A percentile compares a stretch with the other conserved stretches of the same genome.
These are phyloP conservation scores for Leccinum incarnatum DNA, from an alignment of 768 basidiomycete genomes.

Conservation along the genomic window DNA sequence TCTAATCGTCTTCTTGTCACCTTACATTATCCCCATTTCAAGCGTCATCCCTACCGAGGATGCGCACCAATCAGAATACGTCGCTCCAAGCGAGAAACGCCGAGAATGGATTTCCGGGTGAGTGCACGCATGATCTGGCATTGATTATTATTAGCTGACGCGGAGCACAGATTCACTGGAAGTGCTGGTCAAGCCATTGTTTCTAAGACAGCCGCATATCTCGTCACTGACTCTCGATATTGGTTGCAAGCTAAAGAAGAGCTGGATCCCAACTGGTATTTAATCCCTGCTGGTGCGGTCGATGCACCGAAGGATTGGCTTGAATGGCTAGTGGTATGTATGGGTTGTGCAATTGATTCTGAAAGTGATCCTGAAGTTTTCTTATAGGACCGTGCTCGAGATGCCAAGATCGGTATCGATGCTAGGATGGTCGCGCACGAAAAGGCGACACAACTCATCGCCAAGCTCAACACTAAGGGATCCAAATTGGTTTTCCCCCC, in stretches of 20 bases:
- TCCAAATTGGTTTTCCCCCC: slow-evolving; percentile 78
- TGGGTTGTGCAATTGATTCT: slow-evolving; percentile 4
- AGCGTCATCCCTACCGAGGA: slow-evolving; percentile 80
- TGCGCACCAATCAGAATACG: slow-evolving; percentile 82
- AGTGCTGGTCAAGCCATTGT: slow-evolving; percentile 72
- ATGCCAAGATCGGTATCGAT: slow-evolving; percentile 73
- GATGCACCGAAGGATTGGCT: slow-evolving; percentile 70
- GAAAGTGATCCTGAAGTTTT: slow-evolving; percentile 5
- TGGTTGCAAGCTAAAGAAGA: slow-evolving; percentile 76
- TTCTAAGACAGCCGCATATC: slow-evolving; percentile 62
- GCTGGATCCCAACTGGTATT: slow-evolving; percentile 69
- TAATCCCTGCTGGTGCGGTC: slow-evolving; percentile 54
- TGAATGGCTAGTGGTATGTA: slow-evolving; percentile 69
- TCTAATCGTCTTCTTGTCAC: slow-evolving; percentile 1
- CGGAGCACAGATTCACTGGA: slow-evolving; percentile 51
- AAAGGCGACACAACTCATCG: slow-evolving; percentile 58
- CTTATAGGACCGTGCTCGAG: slow-evolving; percentile 37
- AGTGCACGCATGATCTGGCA: slow-evolving; percentile 34
- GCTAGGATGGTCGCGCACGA: slow-evolving; percentile 79
- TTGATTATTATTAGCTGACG: slow-evolving; percentile 15
- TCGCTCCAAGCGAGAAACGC: slow-evolving; percentile 72
- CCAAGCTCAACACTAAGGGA: slow-evolving; percentile 48
- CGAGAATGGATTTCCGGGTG: slow-evolving; percentile 77
- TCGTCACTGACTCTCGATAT: slow-evolving; percentile 79
- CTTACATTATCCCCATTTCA: slow-evolving; percentile 9